Evolutionary conservation across 176 grass and related monocot genomes (phyloP).

Genomic region (Secale cereale): DNA sequence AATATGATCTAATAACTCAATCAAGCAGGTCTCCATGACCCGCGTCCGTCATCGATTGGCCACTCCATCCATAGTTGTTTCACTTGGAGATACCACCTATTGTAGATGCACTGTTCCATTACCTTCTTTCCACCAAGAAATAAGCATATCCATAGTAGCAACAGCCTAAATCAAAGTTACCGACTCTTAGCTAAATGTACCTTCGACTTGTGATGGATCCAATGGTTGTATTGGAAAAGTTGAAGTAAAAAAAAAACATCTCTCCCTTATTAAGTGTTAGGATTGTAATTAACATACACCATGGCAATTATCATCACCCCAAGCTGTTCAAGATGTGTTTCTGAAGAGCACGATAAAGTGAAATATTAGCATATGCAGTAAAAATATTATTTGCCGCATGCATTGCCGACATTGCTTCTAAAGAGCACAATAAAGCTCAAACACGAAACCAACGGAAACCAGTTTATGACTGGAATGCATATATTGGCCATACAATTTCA

Average conservation of each 20-base stretch:
- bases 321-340: constrained; percentile 46
- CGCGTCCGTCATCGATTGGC: not conserved
- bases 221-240: too few species aligned
- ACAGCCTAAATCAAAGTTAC: too few species aligned
- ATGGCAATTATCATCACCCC: constrained; percentile 95
- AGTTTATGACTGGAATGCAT: constrained; percentile 91
- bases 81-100: too few species aligned
- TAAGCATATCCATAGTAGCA: too few species aligned
- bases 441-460: constrained; percentile 77
- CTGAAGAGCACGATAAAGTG: not conserved
- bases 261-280: constrained; percentile 50
- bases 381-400: constrained; percentile 59
- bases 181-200: too few species aligned
- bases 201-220: too few species aligned
- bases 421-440: constrained; percentile 67
- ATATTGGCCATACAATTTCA: constrained; percentile 92
- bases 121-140: too few species aligned
- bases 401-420: constrained; percentile 67
- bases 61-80: not conserved
- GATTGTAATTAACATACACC: constrained; percentile 54
- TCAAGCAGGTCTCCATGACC: not conserved
- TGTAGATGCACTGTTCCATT: too few species aligned
- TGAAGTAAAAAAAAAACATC: too few species aligned
- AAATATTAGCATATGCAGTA: constrained; percentile 24
- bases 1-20: not conserved